Base-by-base conservation (phyloP, 805 yeast genomes). In the Candida xiaguanensis region DNA sequence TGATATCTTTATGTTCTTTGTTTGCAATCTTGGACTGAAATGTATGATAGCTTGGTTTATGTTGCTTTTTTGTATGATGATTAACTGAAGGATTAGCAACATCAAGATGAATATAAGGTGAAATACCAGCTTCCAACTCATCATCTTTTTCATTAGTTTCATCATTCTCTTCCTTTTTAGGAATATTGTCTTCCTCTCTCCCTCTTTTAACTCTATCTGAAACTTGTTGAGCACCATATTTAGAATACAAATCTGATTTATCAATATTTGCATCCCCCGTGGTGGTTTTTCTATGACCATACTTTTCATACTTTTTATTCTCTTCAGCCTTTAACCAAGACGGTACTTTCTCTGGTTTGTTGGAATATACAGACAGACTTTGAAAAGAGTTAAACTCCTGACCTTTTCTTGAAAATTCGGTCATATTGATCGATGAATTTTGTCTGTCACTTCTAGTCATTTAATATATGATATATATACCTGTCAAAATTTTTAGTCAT, bases 1-100 rank as follows among this genome's bases (percentile, higher is more conserved):
- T 85, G 39, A 77, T 74, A 45, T 71, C 59, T 51, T 63, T 51
- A 49, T 61, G 50, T 19, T 63, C 63, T 36, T 53, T 54, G 39
- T 63, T 61, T 6, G 54, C 45, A 23, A 67, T 62, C 29, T 53
- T 53, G 42, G 71, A 64, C 41, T 63, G 70, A 47, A 68, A 66
- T 8, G 68, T 59, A 39, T 58, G 63, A 52, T 66, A 65, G 40
- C 53, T 45, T 11, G 44, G 28, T n/a, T n/a, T n/a, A 18, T 34
- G 40, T 8, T 29, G 23, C 20, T 39, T 34, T n/a, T 26, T 36
- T 4, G 31, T n/a, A 5, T 26, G 14, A 37, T 44, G 44, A 8
- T 44, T 40, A 5, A 41, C 29, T 2, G 59, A 46, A 3, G 59
- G 58, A 41, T 54, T 56, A 8, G 63, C 50, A 22, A 50, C 49